These are phyloP conservation scores for Camelina neglecta DNA, from an alignment of 345 rosid genomes.

Conservation along the genomic window DNA sequence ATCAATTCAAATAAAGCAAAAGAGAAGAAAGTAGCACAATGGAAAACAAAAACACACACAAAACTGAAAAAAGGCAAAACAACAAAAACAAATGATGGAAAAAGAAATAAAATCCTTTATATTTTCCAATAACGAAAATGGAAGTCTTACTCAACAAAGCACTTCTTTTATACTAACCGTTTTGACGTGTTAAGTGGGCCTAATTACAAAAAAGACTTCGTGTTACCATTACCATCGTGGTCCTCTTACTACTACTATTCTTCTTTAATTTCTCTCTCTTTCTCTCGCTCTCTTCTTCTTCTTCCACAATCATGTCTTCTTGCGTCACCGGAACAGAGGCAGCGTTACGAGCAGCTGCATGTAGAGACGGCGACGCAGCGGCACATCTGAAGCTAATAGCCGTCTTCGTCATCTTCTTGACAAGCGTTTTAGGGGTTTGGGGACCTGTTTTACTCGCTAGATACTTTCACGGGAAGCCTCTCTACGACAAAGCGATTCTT, in stretches of 20 bases:
- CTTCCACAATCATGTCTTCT: slow-evolving; percentile 47
- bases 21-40: background rate
- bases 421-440: slow-evolving; percentile 75
- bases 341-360: slow-evolving; percentile 51
- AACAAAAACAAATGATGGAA: background rate
- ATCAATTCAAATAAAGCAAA: background rate
- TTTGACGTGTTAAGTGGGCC: slow-evolving; percentile 37
- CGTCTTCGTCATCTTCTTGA: slow-evolving; percentile 62
- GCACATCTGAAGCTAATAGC: slow-evolving; percentile 73
- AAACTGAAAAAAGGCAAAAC: background rate
- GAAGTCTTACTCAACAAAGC: slow-evolving; percentile 47
- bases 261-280: background rate
- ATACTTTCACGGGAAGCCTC: slow-evolving; percentile 75
- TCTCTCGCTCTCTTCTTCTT: background rate
- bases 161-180: slow-evolving; percentile 38
- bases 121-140: slow-evolving; percentile 25
- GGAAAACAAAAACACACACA: background rate
- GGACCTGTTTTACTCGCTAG: slow-evolving; percentile 75
- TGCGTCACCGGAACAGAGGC: slow-evolving; percentile 61
- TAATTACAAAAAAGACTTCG: slow-evolving; percentile 7
- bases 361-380: slow-evolving; percentile 70
- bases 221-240: slow-evolving; percentile 24
- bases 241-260: slow-evolving; percentile 23
- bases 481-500: slow-evolving; percentile 71
- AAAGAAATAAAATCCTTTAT: background rate